phyloP scores from a whole-genome alignment of 2,329 filamentous ascomycete genomes.

The Pseudonectria buxi region DNA sequence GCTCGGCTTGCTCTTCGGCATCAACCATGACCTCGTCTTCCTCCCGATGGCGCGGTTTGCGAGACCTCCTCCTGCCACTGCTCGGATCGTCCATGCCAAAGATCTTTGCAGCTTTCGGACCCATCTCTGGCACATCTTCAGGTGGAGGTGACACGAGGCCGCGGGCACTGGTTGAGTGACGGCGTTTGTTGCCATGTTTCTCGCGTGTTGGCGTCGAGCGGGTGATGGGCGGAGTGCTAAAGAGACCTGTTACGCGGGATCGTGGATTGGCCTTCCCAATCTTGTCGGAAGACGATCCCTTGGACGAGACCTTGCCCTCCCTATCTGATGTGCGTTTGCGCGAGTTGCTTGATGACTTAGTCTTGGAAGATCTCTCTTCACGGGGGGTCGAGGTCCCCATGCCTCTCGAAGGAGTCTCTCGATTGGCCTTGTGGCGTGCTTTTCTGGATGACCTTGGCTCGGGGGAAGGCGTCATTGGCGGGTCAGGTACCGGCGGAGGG shows the following conservation, averaged over 20 bases:
- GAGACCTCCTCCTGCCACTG: slow-evolving; percentile 36
- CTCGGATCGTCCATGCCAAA: slow-evolving; percentile 50
- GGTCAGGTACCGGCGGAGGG: slow-evolving; percentile 38
- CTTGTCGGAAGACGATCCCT: slow-evolving; percentile 69
- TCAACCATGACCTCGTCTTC: slow-evolving; percentile 7
- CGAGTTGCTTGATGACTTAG: slow-evolving; percentile 54
- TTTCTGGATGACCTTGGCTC: slow-evolving; percentile 60
- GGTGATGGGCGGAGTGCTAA: slow-evolving; percentile 61
- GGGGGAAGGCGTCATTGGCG: slow-evolving; percentile 41
- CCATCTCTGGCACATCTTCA: slow-evolving; percentile 58
- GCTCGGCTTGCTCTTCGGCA: no score
- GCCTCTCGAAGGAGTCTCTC: slow-evolving; percentile 66
- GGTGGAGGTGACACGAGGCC: slow-evolving; percentile 67
- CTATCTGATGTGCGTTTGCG: slow-evolving; percentile 49
- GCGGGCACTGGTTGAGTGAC: slow-evolving; percentile 59
- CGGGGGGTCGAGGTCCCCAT: slow-evolving; percentile 57
- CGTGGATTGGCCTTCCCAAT: slow-evolving; percentile 47
- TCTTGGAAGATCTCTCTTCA: slow-evolving; percentile 47
- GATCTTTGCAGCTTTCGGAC: slow-evolving; percentile 71
- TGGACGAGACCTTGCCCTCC: slow-evolving; percentile 57
- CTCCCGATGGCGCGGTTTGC: slow-evolving; percentile 30
- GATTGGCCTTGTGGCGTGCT: slow-evolving; percentile 69
- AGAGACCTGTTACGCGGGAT: slow-evolving; percentile 54
- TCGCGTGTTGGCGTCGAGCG: slow-evolving; percentile 64
- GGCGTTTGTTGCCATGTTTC: slow-evolving; percentile 54